Conservation (phyloP, 805 yeast species). For the Yamadazyma phyllophila region DNA sequence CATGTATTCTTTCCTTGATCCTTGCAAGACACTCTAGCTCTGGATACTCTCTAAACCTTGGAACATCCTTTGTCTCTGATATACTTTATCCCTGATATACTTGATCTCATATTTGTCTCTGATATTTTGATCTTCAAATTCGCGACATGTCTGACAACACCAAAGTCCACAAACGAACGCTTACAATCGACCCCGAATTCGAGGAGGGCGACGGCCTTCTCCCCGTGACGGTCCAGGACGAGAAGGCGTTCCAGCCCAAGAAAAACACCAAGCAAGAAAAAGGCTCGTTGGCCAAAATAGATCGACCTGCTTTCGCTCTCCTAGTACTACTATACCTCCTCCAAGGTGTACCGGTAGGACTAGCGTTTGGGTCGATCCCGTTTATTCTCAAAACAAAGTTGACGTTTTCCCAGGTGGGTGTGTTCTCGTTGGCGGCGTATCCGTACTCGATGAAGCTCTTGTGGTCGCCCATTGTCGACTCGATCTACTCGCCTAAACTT, state of each 20-base stretch:
- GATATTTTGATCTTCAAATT: no score
- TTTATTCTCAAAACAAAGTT: conserved; percentile 80
- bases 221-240: conserved; percentile 20
- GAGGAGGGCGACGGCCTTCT: conserved; percentile 36
- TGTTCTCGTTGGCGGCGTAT: conserved; percentile 88
- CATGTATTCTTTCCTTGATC: no score
- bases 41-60: no score
- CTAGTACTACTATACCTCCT: conserved; percentile 73
- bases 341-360: conserved; percentile 96
- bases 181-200: conserved; percentile 9
- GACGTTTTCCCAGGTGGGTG: conserved; percentile 84
- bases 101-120: neutral
- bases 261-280: conserved; percentile 1
- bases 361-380: conserved; percentile 93
- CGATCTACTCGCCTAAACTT: conserved; percentile 59
- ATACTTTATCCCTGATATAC: no score
- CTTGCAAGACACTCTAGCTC: no score
- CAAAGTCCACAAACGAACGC: conserved; percentile 24
- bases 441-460: conserved; percentile 89
- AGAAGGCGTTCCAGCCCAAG: conserved; percentile 11
- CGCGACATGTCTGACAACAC: conserved; percentile 10
- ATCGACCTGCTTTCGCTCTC: conserved; percentile 71
- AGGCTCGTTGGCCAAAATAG: conserved; percentile 28
- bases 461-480: conserved; percentile 97
- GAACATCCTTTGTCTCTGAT: no score